These are phyloP conservation scores for Aspergillus quadrilineatus DNA, from an alignment of 2,329 filamentous ascomycete species.

Conservation along the genomic window DNA sequence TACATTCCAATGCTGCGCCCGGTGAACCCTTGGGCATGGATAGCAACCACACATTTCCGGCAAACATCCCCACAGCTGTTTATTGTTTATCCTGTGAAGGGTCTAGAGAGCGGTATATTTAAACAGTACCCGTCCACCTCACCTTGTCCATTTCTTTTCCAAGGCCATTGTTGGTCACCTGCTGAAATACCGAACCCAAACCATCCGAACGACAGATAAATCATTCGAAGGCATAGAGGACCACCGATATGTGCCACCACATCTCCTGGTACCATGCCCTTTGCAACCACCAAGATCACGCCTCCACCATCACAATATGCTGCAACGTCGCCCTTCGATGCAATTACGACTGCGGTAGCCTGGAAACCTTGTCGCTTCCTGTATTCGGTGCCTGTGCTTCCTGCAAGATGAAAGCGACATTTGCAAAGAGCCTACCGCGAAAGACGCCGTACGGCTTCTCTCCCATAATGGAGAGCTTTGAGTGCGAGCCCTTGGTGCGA, in stretches of 20 bases:
- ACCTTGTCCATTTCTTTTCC: background rate
- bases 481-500: slow-evolving; percentile 3
- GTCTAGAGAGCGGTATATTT: background rate
- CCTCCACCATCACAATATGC: slow-evolving; percentile 14
- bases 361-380: slow-evolving; percentile 14
- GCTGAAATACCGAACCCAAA: background rate
- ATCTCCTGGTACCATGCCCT: slow-evolving; percentile 26
- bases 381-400: slow-evolving; percentile 17
- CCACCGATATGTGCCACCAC: slow-evolving; percentile 24
- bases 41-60: slow-evolving; percentile 6
- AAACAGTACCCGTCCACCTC: background rate
- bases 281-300: slow-evolving; percentile 20
- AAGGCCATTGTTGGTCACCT: background rate
- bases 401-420: slow-evolving; percentile 11
- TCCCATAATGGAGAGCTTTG: slow-evolving; percentile 5
- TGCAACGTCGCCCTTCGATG: slow-evolving; percentile 17
- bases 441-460: background rate
- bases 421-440: background rate
- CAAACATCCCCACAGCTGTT: background rate
- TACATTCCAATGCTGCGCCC: slow-evolving; percentile 2
- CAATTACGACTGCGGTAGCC: slow-evolving; percentile 18
- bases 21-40: background rate
- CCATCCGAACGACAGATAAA: background rate
- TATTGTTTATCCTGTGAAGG: background rate
- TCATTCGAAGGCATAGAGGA: background rate